Percentiles rank a stretch among this genome's conserved stretches.
These are phyloP conservation scores for Fomitopsis pulvina DNA, from an alignment of 768 basidiomycete species.

Conservation along the genomic window DNA sequence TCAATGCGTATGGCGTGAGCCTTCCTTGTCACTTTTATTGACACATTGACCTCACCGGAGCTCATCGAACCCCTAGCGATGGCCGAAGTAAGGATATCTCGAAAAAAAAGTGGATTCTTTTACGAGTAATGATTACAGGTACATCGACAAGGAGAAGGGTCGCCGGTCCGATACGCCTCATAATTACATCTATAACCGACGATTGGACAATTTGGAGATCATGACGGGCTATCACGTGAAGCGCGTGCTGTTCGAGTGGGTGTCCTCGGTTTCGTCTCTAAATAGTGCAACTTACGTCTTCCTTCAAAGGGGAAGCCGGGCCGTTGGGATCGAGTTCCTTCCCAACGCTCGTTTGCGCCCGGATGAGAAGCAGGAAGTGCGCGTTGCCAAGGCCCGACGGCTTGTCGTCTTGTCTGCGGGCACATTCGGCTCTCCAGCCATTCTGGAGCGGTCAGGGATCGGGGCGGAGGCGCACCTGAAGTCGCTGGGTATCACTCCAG, in stretches of 20 bases:
- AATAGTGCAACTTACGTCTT: background rate
- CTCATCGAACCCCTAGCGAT: conserved; percentile 31
- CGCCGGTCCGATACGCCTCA: conserved; percentile 50
- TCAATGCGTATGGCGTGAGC: conserved; percentile 43
- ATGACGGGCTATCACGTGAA: conserved; percentile 27
- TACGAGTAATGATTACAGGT: conserved; percentile 29
- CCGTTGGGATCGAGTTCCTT: conserved; percentile 32
- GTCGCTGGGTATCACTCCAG: conserved; percentile 20
- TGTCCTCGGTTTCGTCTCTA: background rate
- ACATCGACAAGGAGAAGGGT: conserved; percentile 44
- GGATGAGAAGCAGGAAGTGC: conserved; percentile 4
- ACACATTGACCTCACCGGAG: background rate
- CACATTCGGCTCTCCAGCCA: conserved; percentile 37
- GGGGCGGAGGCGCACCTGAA: conserved; percentile 27
- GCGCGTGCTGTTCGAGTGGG: conserved; percentile 31
- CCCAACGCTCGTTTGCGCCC: conserved; percentile 21
- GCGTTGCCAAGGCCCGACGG: conserved; percentile 23
- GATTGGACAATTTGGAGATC: conserved; percentile 24
- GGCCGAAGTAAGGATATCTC: conserved; percentile 44
- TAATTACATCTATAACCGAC: conserved; percentile 28
- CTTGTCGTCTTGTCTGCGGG: conserved; percentile 35
- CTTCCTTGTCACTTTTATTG: background rate
- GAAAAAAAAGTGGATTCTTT: background rate
- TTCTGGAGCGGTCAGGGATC: conserved; percentile 49
- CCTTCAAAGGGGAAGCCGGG: conserved; percentile 25